Conservation (phyloP, 2,329 filamentous ascomycete species). For the Aspergillaceae sp. region DNA sequence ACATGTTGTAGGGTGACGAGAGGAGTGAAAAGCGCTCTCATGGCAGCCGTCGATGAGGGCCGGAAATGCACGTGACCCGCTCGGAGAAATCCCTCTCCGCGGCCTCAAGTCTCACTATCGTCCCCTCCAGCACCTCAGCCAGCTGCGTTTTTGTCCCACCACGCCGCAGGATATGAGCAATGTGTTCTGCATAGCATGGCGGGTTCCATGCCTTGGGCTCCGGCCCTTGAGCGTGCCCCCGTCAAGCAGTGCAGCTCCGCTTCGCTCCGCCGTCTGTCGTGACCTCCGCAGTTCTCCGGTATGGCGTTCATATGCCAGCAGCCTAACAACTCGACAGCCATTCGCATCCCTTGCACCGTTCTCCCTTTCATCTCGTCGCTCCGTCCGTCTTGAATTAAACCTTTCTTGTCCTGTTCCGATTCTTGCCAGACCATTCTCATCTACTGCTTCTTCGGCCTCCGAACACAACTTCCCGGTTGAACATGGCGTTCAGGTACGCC, state of each 20-base stretch:
- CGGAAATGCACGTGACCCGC: not conserved
- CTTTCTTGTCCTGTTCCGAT: not conserved
- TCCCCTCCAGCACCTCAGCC: not conserved
- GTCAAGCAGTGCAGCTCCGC: slow-evolving; percentile 8
- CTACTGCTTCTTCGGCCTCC: slow-evolving; percentile 11
- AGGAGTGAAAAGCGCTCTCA: too few relatives aligned
- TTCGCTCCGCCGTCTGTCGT: slow-evolving; percentile 12
- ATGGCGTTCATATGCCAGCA: slow-evolving; percentile 9
- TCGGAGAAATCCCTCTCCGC: not conserved
- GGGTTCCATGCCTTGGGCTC: slow-evolving; percentile 30
- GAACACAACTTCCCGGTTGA: slow-evolving; percentile 12
- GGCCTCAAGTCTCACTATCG: not conserved
- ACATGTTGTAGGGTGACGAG: too few relatives aligned
- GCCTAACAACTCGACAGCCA: slow-evolving; percentile 5
- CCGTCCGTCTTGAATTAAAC: not conserved
- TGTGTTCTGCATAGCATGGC: slow-evolving; percentile 35
- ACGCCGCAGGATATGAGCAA: slow-evolving; percentile 33
- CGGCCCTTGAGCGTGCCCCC: slow-evolving; percentile 18
- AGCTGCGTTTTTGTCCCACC: not conserved
- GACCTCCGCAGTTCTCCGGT: slow-evolving; percentile 16
- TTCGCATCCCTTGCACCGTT: not conserved
- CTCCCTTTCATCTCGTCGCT: not conserved
- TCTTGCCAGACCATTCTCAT: slow-evolving; percentile 10
- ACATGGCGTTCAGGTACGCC: slow-evolving; percentile 20
- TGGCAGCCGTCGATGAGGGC: too few relatives aligned